phyloP scores from a whole-genome alignment of 495 filamentous ascomycete genomes.

The Halenospora varia region DNA sequence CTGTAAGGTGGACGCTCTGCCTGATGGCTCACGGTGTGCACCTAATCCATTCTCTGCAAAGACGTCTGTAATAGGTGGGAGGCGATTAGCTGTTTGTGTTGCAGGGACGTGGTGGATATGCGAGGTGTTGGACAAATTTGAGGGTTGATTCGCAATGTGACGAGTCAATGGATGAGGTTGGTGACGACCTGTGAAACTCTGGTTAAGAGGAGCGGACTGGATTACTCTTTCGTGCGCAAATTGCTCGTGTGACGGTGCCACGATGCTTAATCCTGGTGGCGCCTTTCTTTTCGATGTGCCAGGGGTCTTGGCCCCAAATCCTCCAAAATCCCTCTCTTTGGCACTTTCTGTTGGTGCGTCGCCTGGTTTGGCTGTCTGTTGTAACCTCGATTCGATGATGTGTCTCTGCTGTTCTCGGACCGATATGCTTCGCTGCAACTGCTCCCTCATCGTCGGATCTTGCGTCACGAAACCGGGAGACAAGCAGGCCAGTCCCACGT shows the following conservation, averaged over 20 bases:
- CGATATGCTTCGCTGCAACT: constrained; percentile 87
- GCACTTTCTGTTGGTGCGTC: constrained; percentile 42
- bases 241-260: constrained; percentile 91
- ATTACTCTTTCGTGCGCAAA: constrained; percentile 96
- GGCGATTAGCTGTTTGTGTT: constrained; percentile 82
- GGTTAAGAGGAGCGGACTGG: constrained; percentile 93
- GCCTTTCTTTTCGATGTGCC: constrained; percentile 69
- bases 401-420: constrained; percentile 91
- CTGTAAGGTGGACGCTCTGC: constrained; percentile 28
- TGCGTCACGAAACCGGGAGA: constrained; percentile 95
- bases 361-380: constrained; percentile 76
- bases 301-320: constrained; percentile 62
- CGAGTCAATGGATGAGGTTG: constrained; percentile 77
- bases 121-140: constrained; percentile 78
- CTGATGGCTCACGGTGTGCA: constrained; percentile 38
- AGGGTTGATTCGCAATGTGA: constrained; percentile 80
- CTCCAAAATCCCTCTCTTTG: constrained; percentile 50
- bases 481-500: constrained; percentile 89
- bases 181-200: constrained; percentile 89
- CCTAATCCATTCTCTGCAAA: constrained; percentile 81
- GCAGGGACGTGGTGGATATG: constrained; percentile 92
- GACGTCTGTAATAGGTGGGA: constrained; percentile 92
- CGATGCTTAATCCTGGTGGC: constrained; percentile 88
- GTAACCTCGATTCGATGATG: constrained; percentile 89
- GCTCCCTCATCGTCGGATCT: constrained; percentile 94